Evolutionary conservation across 768 basidiomycete species (phyloP).

Genomic region (Suillus weaverae): DNA sequence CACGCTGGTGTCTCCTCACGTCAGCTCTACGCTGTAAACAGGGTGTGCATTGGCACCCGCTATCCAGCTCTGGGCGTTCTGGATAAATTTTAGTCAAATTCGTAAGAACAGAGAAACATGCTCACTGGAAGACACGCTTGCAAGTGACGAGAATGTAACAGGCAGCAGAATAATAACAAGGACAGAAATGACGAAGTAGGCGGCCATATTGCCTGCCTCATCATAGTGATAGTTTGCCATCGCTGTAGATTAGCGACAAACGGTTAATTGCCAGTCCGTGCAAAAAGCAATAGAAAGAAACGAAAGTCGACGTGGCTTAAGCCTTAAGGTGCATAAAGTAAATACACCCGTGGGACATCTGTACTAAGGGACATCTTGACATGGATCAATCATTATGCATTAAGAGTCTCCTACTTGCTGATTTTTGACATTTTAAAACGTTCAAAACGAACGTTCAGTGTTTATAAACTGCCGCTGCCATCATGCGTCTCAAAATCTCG

Average conservation of each 20-base stretch:
- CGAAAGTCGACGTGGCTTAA: slow-evolving; percentile 13
- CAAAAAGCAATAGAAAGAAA: neutral
- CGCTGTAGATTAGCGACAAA: slow-evolving; percentile 19
- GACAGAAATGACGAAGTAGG: slow-evolving; percentile 90
- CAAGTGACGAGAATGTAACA: slow-evolving; percentile 56
- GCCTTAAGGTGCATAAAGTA: neutral
- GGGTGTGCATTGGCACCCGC: slow-evolving; percentile 61
- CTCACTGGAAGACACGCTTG: slow-evolving; percentile 44
- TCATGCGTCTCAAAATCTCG: slow-evolving; percentile 55
- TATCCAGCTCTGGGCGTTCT: slow-evolving; percentile 35
- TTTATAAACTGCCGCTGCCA: neutral
- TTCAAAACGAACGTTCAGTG: neutral
- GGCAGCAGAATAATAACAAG: slow-evolving; percentile 84
- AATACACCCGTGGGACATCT: slow-evolving; percentile 11
- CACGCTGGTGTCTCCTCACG: slow-evolving; percentile 42
- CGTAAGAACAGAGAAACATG: slow-evolving; percentile 4
- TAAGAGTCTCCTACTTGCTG: no score
- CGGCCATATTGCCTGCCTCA: slow-evolving; percentile 82
- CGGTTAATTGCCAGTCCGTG: neutral
- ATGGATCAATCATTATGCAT: neutral
- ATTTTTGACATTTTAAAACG: neutral
- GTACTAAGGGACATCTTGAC: neutral
- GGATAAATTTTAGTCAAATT: slow-evolving; percentile 18
- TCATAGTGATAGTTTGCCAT: slow-evolving; percentile 88
- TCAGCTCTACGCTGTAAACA: slow-evolving; percentile 57